A percentile compares a stretch with the other conserved stretches of the same genome.
Conservation (phyloP, 2,329 filamentous ascomycete genomes). For the Grosmannia serpens region DNA sequence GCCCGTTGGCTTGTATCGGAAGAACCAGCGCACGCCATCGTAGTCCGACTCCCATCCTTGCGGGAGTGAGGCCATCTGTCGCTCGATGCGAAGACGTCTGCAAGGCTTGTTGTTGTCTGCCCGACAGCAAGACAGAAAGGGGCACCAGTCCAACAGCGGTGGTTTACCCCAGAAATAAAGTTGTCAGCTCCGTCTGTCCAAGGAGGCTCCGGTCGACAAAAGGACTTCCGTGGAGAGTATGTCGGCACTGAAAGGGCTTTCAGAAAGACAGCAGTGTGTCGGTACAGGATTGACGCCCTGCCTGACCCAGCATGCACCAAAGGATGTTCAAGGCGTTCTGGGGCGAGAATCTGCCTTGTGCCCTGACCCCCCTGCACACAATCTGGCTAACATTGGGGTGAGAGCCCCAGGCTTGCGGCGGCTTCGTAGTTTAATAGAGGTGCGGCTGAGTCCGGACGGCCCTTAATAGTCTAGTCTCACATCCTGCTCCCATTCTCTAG, state of each 20-base stretch:
- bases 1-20: constrained; percentile 42
- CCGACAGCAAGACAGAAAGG: not conserved
- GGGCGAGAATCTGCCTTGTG: not conserved
- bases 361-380: not conserved
- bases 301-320: not conserved
- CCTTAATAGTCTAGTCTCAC: not conserved
- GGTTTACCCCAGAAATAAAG: not conserved
- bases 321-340: not conserved
- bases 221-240: not conserved
- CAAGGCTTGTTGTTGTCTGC: not conserved
- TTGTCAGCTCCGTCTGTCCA: not conserved
- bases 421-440: not conserved
- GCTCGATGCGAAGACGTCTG: not conserved
- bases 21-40: constrained; percentile 46
- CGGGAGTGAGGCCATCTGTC: constrained; percentile 31
- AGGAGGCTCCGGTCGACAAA: not conserved
- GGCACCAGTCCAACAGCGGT: not conserved
- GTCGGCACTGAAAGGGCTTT: not conserved
- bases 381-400: not conserved
- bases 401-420: not conserved
- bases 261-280: not conserved
- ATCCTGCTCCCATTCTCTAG: not conserved
- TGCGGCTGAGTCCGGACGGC: not conserved
- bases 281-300: not conserved
- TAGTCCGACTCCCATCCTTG: constrained; percentile 47